These are phyloP conservation scores for Pseudogymnoascus sp. DNA, from an alignment of 2,329 filamentous ascomycete genomes.

Conservation along the genomic window DNA sequence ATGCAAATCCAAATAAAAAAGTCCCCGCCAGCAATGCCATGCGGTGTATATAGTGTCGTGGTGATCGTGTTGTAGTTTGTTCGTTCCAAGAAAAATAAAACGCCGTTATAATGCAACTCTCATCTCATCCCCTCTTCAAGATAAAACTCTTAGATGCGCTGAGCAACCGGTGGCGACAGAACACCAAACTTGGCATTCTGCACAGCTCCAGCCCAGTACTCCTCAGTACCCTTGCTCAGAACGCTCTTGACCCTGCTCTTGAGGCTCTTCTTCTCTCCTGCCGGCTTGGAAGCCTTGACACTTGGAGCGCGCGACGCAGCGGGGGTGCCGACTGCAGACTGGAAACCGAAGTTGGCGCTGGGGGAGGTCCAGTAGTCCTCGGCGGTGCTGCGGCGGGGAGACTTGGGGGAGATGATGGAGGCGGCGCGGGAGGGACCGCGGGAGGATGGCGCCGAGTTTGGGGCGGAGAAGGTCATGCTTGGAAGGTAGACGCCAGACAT, in stretches of 20 bases:
- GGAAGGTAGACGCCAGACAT: background rate
- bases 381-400: background rate
- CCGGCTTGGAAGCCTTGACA: background rate
- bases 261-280: background rate
- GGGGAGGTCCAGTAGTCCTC: slow-evolving; percentile 7
- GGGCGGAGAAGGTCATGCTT: background rate
- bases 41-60: background rate
- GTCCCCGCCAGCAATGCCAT: background rate
- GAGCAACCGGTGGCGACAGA: background rate
- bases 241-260: background rate
- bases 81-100: background rate
- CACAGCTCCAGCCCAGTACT: background rate
- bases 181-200: background rate
- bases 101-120: background rate
- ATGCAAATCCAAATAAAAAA: background rate
- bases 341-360: slow-evolving; percentile 3
- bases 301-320: background rate
- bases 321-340: background rate
- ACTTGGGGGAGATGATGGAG: background rate
- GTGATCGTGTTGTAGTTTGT: background rate
- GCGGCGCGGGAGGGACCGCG: background rate
- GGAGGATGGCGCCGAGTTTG: background rate
- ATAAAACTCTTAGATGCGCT: background rate
- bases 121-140: background rate
- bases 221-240: background rate